Base-by-base conservation (phyloP, 2,329 filamentous ascomycete genomes). In the Aspergillus calidoustus region DNA sequence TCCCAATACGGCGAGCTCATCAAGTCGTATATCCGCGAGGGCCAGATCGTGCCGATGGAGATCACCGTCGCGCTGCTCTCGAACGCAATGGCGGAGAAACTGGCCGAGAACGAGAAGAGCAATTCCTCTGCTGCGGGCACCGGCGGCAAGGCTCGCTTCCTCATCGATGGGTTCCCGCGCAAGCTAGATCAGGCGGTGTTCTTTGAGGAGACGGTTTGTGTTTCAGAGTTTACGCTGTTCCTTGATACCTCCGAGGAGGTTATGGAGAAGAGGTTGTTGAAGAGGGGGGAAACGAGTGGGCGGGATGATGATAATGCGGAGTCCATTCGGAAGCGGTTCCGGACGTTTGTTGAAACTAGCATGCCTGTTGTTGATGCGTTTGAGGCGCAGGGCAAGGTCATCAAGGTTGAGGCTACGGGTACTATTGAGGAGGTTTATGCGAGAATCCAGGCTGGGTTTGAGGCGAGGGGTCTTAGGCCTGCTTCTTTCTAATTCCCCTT, bases 11-110 rank as follows among this genome's bases (percentile, higher is more conserved):
- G 95, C 76, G 87, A 93, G 68, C 85, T 98, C 81, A 99, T 99
- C 85, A 90, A 90, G 76, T 86, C 90, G 70, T 93, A 95, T 82
- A 99, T 99, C 84, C 91, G 90, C 74, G 90, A 99, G 76, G 95
- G 95, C 62, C 88, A 88, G 70, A 99, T 99, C 77, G 95, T 99
- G 66, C 95, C 95, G n/a, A 96, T 97, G 92, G 94, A 98, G 79
- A 93, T 98, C 54, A 99, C 95, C 5, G 90, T 99, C 62, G 90
- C 93, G 72, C 82, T 99, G 41, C 86, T 99, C 48, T 93, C 97
- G 80, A 96, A 97, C 78, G 92, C 93, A 61, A 98, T 99, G 92
- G 84, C 84, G 60, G 87, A 85, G 8, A 48, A 44, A 84, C 43
- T 59, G 3, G 50, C 41, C 11, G 19, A 34, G 38, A 53, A 31